Base-by-base conservation (phyloP, 345 rosid species). In the Sisymbrium altissimum region DNA sequence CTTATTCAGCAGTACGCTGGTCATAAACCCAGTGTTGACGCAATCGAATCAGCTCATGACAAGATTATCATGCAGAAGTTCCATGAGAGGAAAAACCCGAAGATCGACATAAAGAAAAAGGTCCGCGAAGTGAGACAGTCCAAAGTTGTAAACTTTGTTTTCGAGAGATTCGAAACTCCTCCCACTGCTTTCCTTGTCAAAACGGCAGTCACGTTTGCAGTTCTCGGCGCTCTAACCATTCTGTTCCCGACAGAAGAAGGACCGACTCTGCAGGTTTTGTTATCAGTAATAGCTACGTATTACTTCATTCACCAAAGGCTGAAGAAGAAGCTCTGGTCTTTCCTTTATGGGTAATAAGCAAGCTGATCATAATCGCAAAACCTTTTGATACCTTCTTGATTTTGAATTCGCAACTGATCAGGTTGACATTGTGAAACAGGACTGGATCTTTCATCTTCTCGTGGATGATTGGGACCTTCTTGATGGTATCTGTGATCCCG, bases 221-320 rank as follows among this genome's bases (percentile, higher is more conserved):
- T 83, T 40, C 94, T 95, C 38, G 98, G 84, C 35, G 84, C 78
- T 82, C 86, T 92, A 36, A 86, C 99, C 8, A 70, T 87, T 69
- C 83, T 92, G 38, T 95, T 92, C 75, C 99, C 99, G 43, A 95
- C 99, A 2, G 99, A 95, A 84, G 97, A 92, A 74, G 97, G 97
- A 70, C 99, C 97, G 8, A 90, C 99, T 21, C 81, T 92, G 62
- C 98, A 95, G 75, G 99, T 95, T 66, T 83, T 83, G 57, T 27
- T 92, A 70, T 95, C 98, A 45, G 76, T 90, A 27, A 68, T 90
- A 49, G 90, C 92, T 56, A 88, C 98, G 27, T 78, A 86, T 49
- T 95, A 90, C 81, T 92, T 90, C 81, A 80, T 89, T 60, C 72
- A 95, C 68, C 89, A 88, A 30, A 84, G 94, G 73, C 85, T 86